Percentiles rank a stretch among this genome's conserved stretches.
These are phyloP conservation scores for Dactylonectria estremocensis DNA, from an alignment of 2,329 filamentous ascomycete species.

Conservation along the genomic window DNA sequence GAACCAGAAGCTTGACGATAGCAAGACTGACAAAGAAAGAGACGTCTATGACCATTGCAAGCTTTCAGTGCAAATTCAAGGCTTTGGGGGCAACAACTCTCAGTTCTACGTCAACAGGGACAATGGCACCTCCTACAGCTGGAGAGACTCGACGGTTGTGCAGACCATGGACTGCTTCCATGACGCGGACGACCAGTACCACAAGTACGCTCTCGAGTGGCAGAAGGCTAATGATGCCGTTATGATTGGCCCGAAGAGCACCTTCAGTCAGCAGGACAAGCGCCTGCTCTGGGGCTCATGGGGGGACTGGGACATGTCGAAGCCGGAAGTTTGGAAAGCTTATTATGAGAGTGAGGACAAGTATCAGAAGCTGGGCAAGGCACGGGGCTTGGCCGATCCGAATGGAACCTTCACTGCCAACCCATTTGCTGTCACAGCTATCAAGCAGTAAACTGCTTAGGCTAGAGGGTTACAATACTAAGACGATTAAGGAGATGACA, in stretches of 20 bases:
- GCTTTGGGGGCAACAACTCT: conserved; percentile 61
- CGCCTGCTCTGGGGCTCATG: conserved; percentile 59
- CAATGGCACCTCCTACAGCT: conserved; percentile 65
- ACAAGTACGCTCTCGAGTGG: conserved; percentile 57
- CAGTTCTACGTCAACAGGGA: conserved; percentile 57
- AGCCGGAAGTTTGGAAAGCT: conserved; percentile 48
- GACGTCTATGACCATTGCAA: conserved; percentile 55
- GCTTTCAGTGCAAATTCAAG: conserved; percentile 62
- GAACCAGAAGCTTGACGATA: conserved; percentile 21
- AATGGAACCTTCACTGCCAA: conserved; percentile 57
- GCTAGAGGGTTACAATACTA: too few relatives aligned
- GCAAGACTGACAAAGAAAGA: conserved; percentile 28
- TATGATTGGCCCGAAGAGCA: conserved; percentile 49
- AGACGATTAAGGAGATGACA: too few relatives aligned
- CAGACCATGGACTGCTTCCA: conserved; percentile 63
- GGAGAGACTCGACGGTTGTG: conserved; percentile 60
- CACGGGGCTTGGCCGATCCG: conserved; percentile 52
- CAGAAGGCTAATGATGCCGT: conserved; percentile 58
- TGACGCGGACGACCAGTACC: conserved; percentile 44
- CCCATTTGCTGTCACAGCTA: conserved; percentile 47
- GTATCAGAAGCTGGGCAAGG: conserved; percentile 51
- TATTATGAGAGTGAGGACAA: conserved; percentile 56
- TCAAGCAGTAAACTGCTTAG: not conserved
- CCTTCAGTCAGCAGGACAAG: conserved; percentile 56
- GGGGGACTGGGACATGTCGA: conserved; percentile 54